Base-by-base conservation (phyloP, 805 yeast genomes). In the Metschnikowia henanensis region DNA sequence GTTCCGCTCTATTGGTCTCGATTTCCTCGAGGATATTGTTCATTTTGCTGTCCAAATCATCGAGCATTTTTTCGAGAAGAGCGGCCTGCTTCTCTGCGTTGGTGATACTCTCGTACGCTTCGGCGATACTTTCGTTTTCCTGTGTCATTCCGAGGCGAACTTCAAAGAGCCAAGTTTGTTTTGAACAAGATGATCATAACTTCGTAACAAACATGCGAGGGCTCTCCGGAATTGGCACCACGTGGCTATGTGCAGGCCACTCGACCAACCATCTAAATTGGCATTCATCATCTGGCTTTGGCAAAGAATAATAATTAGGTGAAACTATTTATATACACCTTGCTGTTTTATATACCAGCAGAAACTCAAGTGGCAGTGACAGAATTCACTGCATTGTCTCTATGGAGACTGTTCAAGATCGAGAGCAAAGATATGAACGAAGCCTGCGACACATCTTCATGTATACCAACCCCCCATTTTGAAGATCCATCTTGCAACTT, bases 391-490 rank as follows among this genome's bases (percentile, higher is more conserved):
- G 21, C 19, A 32, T 13, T n/a, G 38, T 43, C 48, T 18, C 43
- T 51, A 28, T 53, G 54, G 47, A 77, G 62, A 37, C 68, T 67
- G 57, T 86, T 86, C 39, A 85, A 70, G 45, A 84, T 75, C 16
- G 91, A 80, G 33, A 83, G 59, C 49, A 85, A 73, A 13, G 92
- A 79, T 55, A 77, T 75, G 57, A 87, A 78, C 5, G 95, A 83
- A 37, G 97, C 94, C 59, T 83, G 84, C 20, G 95, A 84, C 42
- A 87, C 94, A 67, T 91, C 96, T 66, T 83, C 92, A 61, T 88
- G 84, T 49, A 89, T 81, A 59, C 96, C 97, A 46, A 91, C 91
- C 68, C 97, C 97, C 96, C 97, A 91, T 56, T 64, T 64, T 47
- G 66, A 58, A 6, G 46, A 28, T 3, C 54, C 54, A 17, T 49